Conservation (phyloP, 495 filamentous ascomycete species). For the Parachaetomium inaequale region DNA sequence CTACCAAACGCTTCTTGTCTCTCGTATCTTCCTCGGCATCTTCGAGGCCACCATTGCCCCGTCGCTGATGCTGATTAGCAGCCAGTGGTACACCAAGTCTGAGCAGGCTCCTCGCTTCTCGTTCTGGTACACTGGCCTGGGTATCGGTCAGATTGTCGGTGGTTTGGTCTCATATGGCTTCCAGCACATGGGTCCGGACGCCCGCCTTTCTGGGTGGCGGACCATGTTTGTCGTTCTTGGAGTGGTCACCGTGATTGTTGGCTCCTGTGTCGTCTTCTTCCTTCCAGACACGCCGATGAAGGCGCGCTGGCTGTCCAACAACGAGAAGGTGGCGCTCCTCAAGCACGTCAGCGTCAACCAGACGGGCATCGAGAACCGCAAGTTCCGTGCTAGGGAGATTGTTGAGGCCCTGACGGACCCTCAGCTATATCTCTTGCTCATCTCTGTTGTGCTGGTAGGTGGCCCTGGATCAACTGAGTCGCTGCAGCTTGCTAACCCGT, state of each 20-base stretch:
- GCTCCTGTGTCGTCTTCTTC: conserved; percentile 42
- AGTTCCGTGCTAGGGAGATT: conserved; percentile 45
- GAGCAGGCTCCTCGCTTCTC: conserved; percentile 59
- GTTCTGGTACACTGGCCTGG: conserved; percentile 63
- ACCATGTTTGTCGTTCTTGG: conserved; percentile 62
- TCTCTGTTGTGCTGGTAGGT: conserved; percentile 32
- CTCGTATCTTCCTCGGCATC: conserved; percentile 57
- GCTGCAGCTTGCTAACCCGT: neutral
- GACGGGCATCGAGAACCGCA: conserved; percentile 53
- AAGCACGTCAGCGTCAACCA: conserved; percentile 40
- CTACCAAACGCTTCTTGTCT: conserved; percentile 38
- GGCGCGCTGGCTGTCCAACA: conserved; percentile 48
- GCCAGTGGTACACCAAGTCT: conserved; percentile 60
- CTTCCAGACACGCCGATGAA: conserved; percentile 54
- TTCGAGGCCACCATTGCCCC: conserved; percentile 63
- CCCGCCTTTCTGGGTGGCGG: conserved; percentile 53
- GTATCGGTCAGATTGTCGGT: conserved; percentile 59
- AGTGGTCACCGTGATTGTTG: conserved; percentile 50
- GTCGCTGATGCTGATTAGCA: conserved; percentile 51
- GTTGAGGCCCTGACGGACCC: conserved; percentile 36
- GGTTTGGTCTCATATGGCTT: conserved; percentile 59
- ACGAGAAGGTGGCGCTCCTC: conserved; percentile 46
- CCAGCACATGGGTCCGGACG: conserved; percentile 48
- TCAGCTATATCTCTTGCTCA: conserved; percentile 35
- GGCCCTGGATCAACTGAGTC: neutral